Percentiles rank a stretch among this genome's conserved stretches.
Evolutionary conservation across 768 basidiomycete species (phyloP).

Genomic region (Pulveroboletus sp.): DNA sequence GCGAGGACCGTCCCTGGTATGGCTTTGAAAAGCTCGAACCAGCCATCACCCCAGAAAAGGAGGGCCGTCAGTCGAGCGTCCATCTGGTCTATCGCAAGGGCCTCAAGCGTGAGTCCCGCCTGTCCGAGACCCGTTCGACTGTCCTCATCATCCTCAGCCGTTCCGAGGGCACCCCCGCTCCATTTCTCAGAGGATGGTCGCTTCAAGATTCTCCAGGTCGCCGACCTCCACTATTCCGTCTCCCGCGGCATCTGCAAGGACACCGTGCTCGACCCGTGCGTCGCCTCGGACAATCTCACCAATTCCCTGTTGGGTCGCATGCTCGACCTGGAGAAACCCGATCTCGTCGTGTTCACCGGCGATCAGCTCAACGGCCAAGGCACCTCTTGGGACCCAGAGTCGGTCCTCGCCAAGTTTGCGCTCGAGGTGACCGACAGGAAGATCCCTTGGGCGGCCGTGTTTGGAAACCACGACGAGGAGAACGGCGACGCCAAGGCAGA

Average conservation of each 20-base stretch:
- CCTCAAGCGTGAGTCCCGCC: constrained; percentile 54
- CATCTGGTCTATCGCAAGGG: constrained; percentile 69
- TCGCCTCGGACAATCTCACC: constrained; percentile 74
- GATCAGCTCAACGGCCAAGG: constrained; percentile 93
- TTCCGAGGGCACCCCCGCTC: constrained; percentile 70
- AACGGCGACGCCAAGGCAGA: constrained; percentile 56
- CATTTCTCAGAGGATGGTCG: constrained; percentile 81
- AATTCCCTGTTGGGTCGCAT: constrained; percentile 63
- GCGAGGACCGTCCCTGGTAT: constrained; percentile 79
- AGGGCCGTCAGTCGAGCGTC: constrained; percentile 45
- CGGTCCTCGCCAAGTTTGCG: constrained; percentile 87
- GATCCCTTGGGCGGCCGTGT: constrained; percentile 89
- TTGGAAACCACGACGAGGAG: constrained; percentile 93
- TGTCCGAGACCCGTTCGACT: neutral
- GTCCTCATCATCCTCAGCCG: constrained; percentile 36
- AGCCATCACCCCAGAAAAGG: constrained; percentile 45
- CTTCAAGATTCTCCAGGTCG: constrained; percentile 88
- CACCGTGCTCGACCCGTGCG: constrained; percentile 48
- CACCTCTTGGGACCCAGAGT: constrained; percentile 84
- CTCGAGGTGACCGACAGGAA: constrained; percentile 64
- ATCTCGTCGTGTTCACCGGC: constrained; percentile 87
- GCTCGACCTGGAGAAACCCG: constrained; percentile 80
- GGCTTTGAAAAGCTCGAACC: constrained; percentile 76
- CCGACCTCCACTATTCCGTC: constrained; percentile 91
- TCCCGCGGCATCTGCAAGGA: constrained; percentile 75